Evolutionary conservation across 495 filamentous ascomycete species (phyloP).

Genomic region (Lasiosphaeris hirsuta): DNA sequence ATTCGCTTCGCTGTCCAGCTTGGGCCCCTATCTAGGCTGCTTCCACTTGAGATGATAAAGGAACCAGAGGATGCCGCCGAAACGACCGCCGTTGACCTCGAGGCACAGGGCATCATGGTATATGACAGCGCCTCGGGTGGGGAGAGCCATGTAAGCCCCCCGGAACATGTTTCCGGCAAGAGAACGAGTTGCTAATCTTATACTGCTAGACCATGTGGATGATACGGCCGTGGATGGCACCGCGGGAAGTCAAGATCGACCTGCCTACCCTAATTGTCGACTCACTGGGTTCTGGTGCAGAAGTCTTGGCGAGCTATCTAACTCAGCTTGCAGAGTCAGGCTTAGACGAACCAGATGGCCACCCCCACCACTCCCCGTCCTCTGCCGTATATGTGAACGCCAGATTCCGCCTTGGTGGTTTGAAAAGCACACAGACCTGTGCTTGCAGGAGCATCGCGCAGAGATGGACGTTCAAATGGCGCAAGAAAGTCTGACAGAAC

Average conservation of each 20-base stretch:
- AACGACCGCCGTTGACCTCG: slow-evolving; percentile 66
- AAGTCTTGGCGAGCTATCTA: slow-evolving; percentile 89
- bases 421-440: slow-evolving; percentile 96
- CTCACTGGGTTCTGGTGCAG: slow-evolving; percentile 87
- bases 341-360: slow-evolving; percentile 71
- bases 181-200: slow-evolving; percentile 19
- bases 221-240: slow-evolving; percentile 87
- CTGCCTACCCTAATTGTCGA: slow-evolving; percentile 88
- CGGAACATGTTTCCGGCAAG: background rate
- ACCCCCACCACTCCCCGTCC: slow-evolving; percentile 83
- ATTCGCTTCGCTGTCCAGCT: slow-evolving; percentile 78
- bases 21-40: slow-evolving; percentile 69
- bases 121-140: slow-evolving; percentile 85
- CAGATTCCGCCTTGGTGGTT: slow-evolving; percentile 99
- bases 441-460: slow-evolving; percentile 89
- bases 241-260: slow-evolving; percentile 91
- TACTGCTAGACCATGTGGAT: slow-evolving; percentile 93
- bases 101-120: slow-evolving; percentile 97
- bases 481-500: slow-evolving; percentile 89
- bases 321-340: slow-evolving; percentile 85
- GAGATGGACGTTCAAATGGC: slow-evolving; percentile 97
- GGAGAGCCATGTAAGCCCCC: slow-evolving; percentile 77
- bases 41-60: slow-evolving; percentile 45
- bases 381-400: slow-evolving; percentile 96
- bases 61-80: slow-evolving; percentile 44